Base-by-base conservation (phyloP, 345 rosid species). In the Leavenworthia alabamica region DNA sequence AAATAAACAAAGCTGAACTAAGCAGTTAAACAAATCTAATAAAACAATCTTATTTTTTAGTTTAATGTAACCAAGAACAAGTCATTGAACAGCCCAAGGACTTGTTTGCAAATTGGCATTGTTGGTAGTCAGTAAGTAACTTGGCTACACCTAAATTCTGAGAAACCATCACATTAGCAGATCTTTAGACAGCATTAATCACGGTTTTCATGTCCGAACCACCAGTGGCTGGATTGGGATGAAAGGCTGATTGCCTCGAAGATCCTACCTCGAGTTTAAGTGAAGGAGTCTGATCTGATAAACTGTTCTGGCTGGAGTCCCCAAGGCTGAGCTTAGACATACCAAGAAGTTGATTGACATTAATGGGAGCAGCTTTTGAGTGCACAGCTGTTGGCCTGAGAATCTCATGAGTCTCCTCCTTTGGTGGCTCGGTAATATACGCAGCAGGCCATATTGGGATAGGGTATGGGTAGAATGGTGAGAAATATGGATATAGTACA, bases 221-320 rank as follows among this genome's bases (percentile, higher is more conserved):
- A 53, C 73, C 75, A n/a, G 78, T 60, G 13, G 79, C 66, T 8
- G 90, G 89, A 65, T 77, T 86, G 7, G 96, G 89, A 55, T 88
- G 98, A 62, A 91, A 91, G 28, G 98, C 98, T 0, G 98, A 91
- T 72, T 80, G 96, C 71, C 87, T 67, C 2, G 83, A 69, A 7
- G 83, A 88, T 3, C 83, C 86, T 0, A 48, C 73, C 9, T 49
- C 33, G 6, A 91, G 77, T 49, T 78, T 86, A 59, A 84, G 52
- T 2, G 94, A 85, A 39, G 82, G 86, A 7, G 96, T 75, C 51
- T 8, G 53, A 14, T 41, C 29, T 4, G 84, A 74, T 14, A 74
- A 81, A 45, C 58, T 40, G 37, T 63, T 44, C 28, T 77, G 74
- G 6, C 76, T 80, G 1, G 83, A 67, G 32, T 88, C 98, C 43